Conservation (phyloP, 2,329 filamentous ascomycete species). For the Trichoderma sp. region DNA sequence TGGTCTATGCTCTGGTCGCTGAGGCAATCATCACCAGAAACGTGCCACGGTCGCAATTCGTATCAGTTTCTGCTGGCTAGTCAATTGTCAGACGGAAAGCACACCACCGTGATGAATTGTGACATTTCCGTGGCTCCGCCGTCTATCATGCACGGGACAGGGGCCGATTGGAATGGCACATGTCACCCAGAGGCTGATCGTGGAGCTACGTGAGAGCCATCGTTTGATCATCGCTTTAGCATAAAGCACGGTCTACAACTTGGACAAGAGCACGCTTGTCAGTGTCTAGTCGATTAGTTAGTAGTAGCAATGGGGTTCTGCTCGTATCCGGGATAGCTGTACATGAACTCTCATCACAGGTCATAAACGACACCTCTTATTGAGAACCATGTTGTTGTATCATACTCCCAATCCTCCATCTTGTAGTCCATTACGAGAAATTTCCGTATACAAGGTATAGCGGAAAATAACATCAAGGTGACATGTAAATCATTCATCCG, state of each 20-base stretch:
- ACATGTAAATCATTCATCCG: neutral
- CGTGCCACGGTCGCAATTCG: neutral
- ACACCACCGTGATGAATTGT: neutral
- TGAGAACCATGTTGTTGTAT: neutral
- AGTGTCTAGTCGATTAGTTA: neutral
- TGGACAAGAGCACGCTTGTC: neutral
- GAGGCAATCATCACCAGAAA: neutral
- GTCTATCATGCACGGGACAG: neutral
- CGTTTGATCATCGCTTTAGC: slow-evolving; percentile 16
- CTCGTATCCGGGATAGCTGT: neutral
- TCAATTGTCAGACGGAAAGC: neutral
- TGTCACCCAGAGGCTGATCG: slow-evolving; percentile 8
- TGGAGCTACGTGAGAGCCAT: neutral
- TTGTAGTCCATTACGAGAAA: neutral
- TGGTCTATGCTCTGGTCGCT: slow-evolving; percentile 3
- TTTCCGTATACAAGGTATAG: neutral
- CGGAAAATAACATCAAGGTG: neutral
- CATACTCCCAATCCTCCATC: neutral
- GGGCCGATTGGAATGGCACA: neutral
- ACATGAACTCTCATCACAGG: neutral
- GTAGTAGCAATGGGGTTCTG: neutral
- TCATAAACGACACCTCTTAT: neutral
- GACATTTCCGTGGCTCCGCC: neutral
- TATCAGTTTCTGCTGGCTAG: neutral
- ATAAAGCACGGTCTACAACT: slow-evolving; percentile 1